Conservation (phyloP, 495 filamentous ascomycete species). For the Annulohypoxylon bovei region DNA sequence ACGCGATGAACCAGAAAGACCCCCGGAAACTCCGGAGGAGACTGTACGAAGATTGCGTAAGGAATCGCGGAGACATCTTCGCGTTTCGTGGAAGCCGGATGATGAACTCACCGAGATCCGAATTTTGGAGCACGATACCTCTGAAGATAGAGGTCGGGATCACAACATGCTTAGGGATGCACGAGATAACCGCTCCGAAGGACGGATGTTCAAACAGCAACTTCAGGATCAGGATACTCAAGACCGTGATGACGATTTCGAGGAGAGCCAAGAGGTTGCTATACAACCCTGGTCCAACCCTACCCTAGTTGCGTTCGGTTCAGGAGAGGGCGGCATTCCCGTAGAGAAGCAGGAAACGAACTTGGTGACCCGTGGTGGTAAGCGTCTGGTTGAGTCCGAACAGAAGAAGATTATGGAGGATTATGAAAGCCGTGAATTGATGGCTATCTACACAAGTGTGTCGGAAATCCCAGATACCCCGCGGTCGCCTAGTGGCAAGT, state of each 20-base stretch:
- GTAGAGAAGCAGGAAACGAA: slow-evolving; percentile 61
- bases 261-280: slow-evolving; percentile 41
- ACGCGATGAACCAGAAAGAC: slow-evolving; percentile 62
- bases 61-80: slow-evolving; percentile 74
- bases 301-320: background rate
- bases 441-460: slow-evolving; percentile 79
- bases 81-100: slow-evolving; percentile 73
- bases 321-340: slow-evolving; percentile 49
- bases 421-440: slow-evolving; percentile 80
- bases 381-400: slow-evolving; percentile 64
- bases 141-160: slow-evolving; percentile 78
- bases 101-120: slow-evolving; percentile 75
- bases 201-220: slow-evolving; percentile 76
- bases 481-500: slow-evolving; percentile 68
- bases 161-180: slow-evolving; percentile 72
- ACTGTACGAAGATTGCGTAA: slow-evolving; percentile 78
- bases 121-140: slow-evolving; percentile 76
- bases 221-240: slow-evolving; percentile 68
- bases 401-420: slow-evolving; percentile 75
- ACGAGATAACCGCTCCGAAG: slow-evolving; percentile 78
- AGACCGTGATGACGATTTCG: slow-evolving; percentile 70
- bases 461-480: slow-evolving; percentile 82
- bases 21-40: slow-evolving; percentile 77
- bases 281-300: slow-evolving; percentile 47
- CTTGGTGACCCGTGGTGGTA: slow-evolving; percentile 72